phyloP scores from a whole-genome alignment of 768 basidiomycete genomes.

The Leccinum incarnatum region DNA sequence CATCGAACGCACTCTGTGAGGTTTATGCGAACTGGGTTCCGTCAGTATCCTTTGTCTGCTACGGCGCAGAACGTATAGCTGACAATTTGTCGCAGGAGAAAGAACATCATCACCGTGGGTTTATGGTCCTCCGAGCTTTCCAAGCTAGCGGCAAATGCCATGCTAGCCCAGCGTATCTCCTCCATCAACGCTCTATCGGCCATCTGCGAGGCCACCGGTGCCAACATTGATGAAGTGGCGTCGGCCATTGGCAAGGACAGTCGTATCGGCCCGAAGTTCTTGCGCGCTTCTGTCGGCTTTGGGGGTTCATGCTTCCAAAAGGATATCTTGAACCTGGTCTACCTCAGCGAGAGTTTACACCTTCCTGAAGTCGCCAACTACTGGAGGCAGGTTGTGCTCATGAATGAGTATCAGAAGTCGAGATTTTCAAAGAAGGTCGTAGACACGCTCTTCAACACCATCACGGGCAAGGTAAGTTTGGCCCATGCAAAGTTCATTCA shows the following conservation, averaged over 20 bases:
- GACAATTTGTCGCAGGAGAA: constrained; percentile 41
- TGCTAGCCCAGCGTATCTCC: constrained; percentile 99
- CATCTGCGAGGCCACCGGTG: constrained; percentile 98
- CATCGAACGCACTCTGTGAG: constrained; percentile 70
- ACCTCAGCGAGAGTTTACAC: constrained; percentile 91
- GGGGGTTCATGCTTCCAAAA: constrained; percentile 99
- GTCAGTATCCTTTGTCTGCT: constrained; percentile 45
- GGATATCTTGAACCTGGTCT: constrained; percentile 98
- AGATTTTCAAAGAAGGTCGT: constrained; percentile 96
- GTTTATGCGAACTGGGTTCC: constrained; percentile 98
- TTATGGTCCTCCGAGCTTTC: constrained; percentile 98
- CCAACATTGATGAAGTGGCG: constrained; percentile 97
- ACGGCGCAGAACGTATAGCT: background rate
- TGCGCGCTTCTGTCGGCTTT: constrained; percentile 94
- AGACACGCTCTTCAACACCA: constrained; percentile 97
- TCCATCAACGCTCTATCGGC: constrained; percentile 97
- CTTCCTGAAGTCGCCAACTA: constrained; percentile 96
- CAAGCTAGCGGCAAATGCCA: constrained; percentile 98
- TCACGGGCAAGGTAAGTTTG: constrained; percentile 81
- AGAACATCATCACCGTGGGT: constrained; percentile 88
- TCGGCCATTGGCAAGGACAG: constrained; percentile 91
- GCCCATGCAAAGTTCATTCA: background rate
- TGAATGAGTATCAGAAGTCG: constrained; percentile 98
- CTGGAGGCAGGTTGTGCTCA: constrained; percentile 95
- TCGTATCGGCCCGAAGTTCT: constrained; percentile 92